Evolutionary conservation across 2,329 filamentous ascomycete genomes (phyloP).

Genomic region (Tolypocladium album): DNA sequence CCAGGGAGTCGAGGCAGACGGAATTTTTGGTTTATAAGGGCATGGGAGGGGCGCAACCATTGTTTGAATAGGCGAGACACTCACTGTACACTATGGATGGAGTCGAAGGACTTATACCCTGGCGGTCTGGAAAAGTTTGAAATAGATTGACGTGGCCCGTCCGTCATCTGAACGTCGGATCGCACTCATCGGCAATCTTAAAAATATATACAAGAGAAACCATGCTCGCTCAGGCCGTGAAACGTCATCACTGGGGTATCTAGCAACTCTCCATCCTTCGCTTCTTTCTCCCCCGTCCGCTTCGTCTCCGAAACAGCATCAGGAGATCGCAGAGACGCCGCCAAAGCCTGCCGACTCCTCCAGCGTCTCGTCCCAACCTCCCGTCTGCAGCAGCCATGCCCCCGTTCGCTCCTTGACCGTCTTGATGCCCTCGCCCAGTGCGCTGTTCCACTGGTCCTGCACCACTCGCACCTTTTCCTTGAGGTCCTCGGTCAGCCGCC

Average conservation of each 20-base stretch:
- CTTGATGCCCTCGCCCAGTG: constrained; percentile 67
- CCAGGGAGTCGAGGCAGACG: background rate
- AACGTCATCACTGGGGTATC: background rate
- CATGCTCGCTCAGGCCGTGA: background rate
- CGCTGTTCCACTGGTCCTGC: constrained; percentile 83
- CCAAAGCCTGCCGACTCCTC: constrained; percentile 44
- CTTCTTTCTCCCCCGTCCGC: background rate
- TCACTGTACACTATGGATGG: background rate
- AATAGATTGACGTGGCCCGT: background rate
- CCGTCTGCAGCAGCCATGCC: constrained; percentile 60
- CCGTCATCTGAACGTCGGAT: background rate
- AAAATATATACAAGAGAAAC: background rate
- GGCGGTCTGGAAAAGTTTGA: background rate
- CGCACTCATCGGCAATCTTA: background rate
- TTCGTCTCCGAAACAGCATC: background rate
- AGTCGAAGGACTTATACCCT: background rate
- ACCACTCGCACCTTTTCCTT: constrained; percentile 90
- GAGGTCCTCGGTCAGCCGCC: constrained; percentile 66
- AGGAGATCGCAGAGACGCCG: constrained; percentile 20
- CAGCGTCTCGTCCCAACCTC: constrained; percentile 79
- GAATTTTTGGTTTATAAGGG: no score
- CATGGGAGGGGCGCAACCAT: background rate
- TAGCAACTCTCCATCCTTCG: background rate
- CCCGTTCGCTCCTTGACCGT: constrained; percentile 65
- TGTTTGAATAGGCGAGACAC: background rate